These are phyloP conservation scores for Cytidiella melzeri DNA, from an alignment of 768 basidiomycete genomes.

Conservation along the genomic window DNA sequence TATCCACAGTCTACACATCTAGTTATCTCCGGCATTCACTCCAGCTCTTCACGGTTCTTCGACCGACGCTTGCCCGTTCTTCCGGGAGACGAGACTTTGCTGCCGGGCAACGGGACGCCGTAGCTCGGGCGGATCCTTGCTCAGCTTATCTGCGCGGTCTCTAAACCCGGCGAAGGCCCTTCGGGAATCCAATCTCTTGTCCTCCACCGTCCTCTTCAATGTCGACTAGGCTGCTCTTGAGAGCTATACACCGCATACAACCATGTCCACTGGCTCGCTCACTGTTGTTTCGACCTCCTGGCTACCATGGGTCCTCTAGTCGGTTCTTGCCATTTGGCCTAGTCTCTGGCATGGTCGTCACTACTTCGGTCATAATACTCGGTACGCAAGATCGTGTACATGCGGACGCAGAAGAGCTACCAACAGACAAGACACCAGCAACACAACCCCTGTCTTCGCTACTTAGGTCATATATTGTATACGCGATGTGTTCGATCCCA, in stretches of 20 bases:
- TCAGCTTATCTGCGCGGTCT: background rate
- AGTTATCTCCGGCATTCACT: no score
- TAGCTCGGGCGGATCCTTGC: background rate
- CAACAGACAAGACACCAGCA: constrained; percentile 5
- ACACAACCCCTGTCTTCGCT: constrained; percentile 30
- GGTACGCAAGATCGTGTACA: constrained; percentile 13
- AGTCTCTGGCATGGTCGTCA: constrained; percentile 1
- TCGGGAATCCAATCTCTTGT: no score
- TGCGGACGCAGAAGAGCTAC: constrained; percentile 18
- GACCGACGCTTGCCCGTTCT: background rate
- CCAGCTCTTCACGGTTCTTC: no score
- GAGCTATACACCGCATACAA: background rate
- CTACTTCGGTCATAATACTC: background rate
- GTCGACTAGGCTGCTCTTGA: background rate
- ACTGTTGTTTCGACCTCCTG: background rate
- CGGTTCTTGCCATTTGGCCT: background rate
- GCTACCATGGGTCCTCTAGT: background rate
- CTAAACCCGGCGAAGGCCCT: no score
- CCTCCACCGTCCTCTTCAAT: no score
- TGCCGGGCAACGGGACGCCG: background rate
- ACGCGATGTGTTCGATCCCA: constrained; percentile 74
- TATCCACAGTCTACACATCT: no score
- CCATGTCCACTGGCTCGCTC: background rate
- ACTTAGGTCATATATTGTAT: constrained; percentile 75
- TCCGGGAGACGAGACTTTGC: no score